Evolutionary conservation across 352 stramenopile genomes (phyloP).

Genomic region (Phytopythium vexans): DNA sequence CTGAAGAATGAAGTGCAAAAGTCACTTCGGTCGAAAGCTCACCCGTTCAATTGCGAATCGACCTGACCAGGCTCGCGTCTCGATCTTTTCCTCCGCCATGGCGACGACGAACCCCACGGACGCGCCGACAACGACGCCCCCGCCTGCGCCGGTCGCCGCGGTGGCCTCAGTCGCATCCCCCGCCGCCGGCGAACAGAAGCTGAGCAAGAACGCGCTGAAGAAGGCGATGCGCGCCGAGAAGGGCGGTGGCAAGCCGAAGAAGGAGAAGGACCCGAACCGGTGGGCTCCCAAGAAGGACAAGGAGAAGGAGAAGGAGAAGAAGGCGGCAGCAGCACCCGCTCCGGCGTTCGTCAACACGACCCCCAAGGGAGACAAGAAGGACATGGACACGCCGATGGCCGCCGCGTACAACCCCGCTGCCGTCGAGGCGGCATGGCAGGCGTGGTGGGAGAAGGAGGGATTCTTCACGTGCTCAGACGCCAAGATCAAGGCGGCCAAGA

Average conservation of each 20-base stretch:
- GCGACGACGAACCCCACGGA: no score
- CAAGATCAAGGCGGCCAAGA: slow-evolving; percentile 65
- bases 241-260: slow-evolving; percentile 86
- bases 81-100: no score
- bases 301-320: slow-evolving; percentile 83
- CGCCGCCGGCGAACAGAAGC: slow-evolving; percentile 45
- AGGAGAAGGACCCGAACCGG: slow-evolving; percentile 94
- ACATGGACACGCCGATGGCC: slow-evolving; percentile 89
- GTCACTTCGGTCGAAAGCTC: no score
- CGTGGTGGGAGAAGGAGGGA: slow-evolving; percentile 96
- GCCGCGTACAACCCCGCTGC: slow-evolving; percentile 94
- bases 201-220: slow-evolving; percentile 97
- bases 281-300: slow-evolving; percentile 87
- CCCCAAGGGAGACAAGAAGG: slow-evolving; percentile 94
- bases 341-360: slow-evolving; percentile 91
- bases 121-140: no score
- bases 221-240: slow-evolving; percentile 90
- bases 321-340: slow-evolving; percentile 27
- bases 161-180: no score
- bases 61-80: no score
- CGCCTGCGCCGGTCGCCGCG: no score
- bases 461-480: slow-evolving; percentile 95
- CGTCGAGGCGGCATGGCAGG: slow-evolving; percentile 98
- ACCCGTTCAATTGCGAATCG: no score
- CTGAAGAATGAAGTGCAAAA: no score